Conservation (phyloP, 23 red algal species). For the Gracilaria domingensis region DNA sequence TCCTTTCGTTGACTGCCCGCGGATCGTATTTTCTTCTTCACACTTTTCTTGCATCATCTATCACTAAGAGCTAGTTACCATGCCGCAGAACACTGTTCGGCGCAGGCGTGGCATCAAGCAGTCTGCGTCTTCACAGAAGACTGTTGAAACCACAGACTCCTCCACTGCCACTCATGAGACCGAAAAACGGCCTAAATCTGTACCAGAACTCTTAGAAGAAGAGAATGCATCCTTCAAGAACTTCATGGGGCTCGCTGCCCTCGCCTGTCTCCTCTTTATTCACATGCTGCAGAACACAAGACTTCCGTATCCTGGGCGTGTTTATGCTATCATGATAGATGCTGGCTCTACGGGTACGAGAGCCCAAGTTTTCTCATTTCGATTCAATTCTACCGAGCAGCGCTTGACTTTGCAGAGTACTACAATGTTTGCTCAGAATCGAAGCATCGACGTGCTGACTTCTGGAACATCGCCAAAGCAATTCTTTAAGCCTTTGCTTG, state of each 20-base stretch:
- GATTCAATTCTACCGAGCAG: not conserved
- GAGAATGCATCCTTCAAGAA: conserved; percentile 38
- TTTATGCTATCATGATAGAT: conserved; percentile 83
- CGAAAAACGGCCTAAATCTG: conserved; percentile 27
- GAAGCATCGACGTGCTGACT: conserved; percentile 34
- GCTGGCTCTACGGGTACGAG: conserved; percentile 88
- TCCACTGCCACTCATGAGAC: not conserved
- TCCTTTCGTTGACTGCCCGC: not conserved
- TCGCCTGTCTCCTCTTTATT: conserved; percentile 55
- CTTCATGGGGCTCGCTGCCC: conserved; percentile 41
- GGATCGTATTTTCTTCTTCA: not conserved
- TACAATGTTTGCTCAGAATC: conserved; percentile 28
- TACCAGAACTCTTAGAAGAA: conserved; percentile 52
- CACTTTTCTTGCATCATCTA: not conserved
- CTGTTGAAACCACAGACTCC: not conserved
- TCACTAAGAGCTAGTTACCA: not conserved
- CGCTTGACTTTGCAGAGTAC: conserved; percentile 36
- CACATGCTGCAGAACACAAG: conserved; percentile 39
- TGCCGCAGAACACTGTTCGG: conserved; percentile 31
- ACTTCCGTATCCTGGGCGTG: conserved; percentile 49
- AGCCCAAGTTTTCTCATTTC: conserved; percentile 80
- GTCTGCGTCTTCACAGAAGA: conserved; percentile 7
- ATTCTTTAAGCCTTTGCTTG: conserved; percentile 75
- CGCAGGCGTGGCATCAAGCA: conserved; percentile 24
- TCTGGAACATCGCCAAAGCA: conserved; percentile 37